Conservation (phyloP, 768 basidiomycete genomes). For the Lyophyllum shimeji region DNA sequence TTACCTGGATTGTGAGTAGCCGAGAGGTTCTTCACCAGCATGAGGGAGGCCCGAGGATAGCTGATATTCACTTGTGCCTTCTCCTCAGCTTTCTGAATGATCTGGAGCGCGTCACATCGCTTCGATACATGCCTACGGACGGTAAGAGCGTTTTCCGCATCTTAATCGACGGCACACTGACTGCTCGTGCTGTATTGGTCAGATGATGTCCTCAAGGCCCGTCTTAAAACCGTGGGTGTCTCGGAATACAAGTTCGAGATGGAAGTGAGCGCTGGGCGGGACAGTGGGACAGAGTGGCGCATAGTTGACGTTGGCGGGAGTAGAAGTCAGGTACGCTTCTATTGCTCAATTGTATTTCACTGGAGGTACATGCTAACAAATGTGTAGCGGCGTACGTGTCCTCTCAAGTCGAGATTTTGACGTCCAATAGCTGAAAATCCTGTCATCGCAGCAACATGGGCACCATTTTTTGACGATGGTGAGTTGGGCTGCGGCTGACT, state of each 20-base stretch:
- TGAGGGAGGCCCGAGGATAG: conserved; percentile 2
- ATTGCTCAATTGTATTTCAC: not conserved
- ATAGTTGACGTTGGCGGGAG: conserved; percentile 81
- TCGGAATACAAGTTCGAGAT: conserved; percentile 82
- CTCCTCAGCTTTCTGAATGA: conserved; percentile 64
- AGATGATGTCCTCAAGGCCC: conserved; percentile 79
- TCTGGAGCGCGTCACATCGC: conserved; percentile 61
- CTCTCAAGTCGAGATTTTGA: not conserved
- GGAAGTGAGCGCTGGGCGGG: conserved; percentile 52
- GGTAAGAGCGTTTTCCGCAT: conserved; percentile 35
- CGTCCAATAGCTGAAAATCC: not conserved
- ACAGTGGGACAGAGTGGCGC: conserved; percentile 68
- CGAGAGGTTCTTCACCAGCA: not conserved
- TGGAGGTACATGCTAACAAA: conserved; percentile 10
- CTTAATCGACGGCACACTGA: not conserved
- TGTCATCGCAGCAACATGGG: conserved; percentile 28
- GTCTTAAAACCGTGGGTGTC: conserved; percentile 76
- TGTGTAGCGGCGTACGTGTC: conserved; percentile 33
- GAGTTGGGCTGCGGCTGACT: conserved; percentile 55
- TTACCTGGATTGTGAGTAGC: conserved; percentile 71
- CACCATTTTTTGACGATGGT: conserved; percentile 46
- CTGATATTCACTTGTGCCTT: not conserved
- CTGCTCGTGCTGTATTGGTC: not conserved
- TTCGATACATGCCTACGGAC: conserved; percentile 66
- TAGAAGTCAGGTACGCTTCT: conserved; percentile 56